These are phyloP conservation scores for Candida smagusa DNA, from an alignment of 1,139 yeast genomes.

Conservation along the genomic window DNA sequence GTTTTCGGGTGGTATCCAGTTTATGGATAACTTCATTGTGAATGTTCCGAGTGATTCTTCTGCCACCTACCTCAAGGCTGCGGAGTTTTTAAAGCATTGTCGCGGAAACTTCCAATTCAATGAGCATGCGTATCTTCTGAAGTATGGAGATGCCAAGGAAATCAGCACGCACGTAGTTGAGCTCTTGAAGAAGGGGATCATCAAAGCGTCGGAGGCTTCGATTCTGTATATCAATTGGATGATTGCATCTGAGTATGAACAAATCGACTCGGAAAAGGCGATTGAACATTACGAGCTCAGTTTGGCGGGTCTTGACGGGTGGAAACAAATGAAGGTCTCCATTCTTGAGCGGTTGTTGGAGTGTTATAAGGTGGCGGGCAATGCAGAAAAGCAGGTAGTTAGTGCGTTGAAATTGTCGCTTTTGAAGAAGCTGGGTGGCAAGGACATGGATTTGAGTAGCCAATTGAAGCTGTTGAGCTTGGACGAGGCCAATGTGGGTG, in stretches of 20 bases:
- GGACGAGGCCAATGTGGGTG: background rate
- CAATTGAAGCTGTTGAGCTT: background rate
- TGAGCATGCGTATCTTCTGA: constrained; percentile 8
- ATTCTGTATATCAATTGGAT: constrained; percentile 44
- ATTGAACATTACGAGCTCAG: constrained; percentile 34
- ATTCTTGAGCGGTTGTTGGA: constrained; percentile 25
- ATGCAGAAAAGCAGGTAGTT: constrained; percentile 4
- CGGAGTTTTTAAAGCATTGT: constrained; percentile 8
- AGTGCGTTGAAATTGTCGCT: background rate
- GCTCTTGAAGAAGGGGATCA: constrained; percentile 28
- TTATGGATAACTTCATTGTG: constrained; percentile 20
- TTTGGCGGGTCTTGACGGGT: constrained; percentile 13
- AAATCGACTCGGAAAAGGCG: constrained; percentile 29
- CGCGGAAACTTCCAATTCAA: background rate
- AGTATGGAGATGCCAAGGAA: constrained; percentile 1
- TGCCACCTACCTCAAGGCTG: constrained; percentile 27
- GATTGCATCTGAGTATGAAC: constrained; percentile 46
- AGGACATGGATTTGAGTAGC: no score
- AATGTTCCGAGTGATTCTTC: constrained; percentile 31
- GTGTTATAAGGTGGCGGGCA: constrained; percentile 18
- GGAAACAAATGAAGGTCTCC: constrained; percentile 11
- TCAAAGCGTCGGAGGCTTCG: constrained; percentile 14
- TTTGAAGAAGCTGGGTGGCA: background rate
- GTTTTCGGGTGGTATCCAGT: constrained; percentile 36
- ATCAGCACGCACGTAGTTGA: constrained; percentile 14